Evolutionary conservation across 2,329 filamentous ascomycete genomes (phyloP).

Genomic region (Hypomyces perniciosus): DNA sequence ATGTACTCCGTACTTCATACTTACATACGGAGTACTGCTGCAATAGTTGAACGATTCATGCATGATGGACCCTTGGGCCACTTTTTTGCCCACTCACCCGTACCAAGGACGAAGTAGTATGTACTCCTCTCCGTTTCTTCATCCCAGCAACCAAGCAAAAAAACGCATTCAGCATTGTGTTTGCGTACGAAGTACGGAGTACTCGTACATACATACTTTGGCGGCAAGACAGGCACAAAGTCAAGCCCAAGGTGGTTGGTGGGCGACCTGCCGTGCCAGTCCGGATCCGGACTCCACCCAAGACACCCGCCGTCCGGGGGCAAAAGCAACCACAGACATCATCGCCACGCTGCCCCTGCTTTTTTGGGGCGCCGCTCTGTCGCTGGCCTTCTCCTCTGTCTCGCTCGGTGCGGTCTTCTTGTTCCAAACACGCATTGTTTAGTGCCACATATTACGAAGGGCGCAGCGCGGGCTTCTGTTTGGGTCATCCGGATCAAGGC

Average conservation of each 20-base stretch:
- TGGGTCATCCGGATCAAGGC: not conserved
- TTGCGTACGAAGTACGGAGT: not conserved
- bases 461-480: not conserved
- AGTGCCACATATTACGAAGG: not conserved
- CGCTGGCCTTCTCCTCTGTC: too few relatives aligned
- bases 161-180: not conserved
- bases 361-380: conserved; percentile 4
- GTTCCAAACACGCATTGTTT: not conserved
- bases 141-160: too few relatives aligned
- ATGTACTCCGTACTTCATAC: too few relatives aligned
- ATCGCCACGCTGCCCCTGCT: conserved; percentile 22
- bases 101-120: not conserved
- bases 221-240: not conserved
- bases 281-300: conserved; percentile 32
- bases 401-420: conserved; percentile 15
- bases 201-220: too few relatives aligned
- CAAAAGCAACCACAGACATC: conserved; percentile 28
- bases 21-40: too few relatives aligned
- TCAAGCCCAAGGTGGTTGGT: conserved; percentile 8
- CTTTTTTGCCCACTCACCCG: not conserved
- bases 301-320: conserved; percentile 23
- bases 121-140: too few relatives aligned
- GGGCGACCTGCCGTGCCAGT: conserved; percentile 12
- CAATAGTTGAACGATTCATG: not conserved
- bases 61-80: conserved; percentile 1